Evolutionary conservation across 495 filamentous ascomycete species (phyloP), one percentile per base, ranked within the genome.

Genomic region (Parachaetomium inaequale): DNA sequence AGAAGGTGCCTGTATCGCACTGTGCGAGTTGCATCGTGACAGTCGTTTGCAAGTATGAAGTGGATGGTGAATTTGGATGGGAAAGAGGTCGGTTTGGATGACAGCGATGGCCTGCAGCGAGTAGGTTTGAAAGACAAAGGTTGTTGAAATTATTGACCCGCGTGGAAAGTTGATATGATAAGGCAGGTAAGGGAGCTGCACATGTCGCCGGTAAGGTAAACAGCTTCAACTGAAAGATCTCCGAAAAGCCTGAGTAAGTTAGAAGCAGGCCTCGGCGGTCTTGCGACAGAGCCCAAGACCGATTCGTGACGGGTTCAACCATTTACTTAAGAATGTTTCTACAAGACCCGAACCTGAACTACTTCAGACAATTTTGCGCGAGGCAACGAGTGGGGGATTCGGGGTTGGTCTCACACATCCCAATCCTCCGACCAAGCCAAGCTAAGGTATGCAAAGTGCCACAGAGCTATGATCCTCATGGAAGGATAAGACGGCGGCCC

Each of bases 371-470:
- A 21, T 26, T 43, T 46, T 56, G 36, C n/a, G 23, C 0, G 17
- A 54, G 23, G 12, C 8, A 45, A 21, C 38, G 25, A 12, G 19
- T 8, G 19, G 38, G 15, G 54, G 36, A n/a, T 32, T 40, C 26
- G 49, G 53, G 25, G 10, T 31, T 29, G 53, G 15, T 56, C 36
- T 43, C 53, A 56, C 36, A 31, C 14, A 56, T 56, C 54, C 54
- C 54, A 55, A 21, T 40, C 36, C 36, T 40, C 36, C 40, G 38
- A n/a, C 23, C n/a, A 23, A 25, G 29, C 14, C 29, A 58, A 36
- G 55, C 42, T 12, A 21, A 19, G 12, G 25, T 25, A 23, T 26
- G 32, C 10, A 7, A 36, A 12, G 10, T 2, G 17, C 29, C 31
- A 23, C 25, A 52, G 31, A 15, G 54, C 36, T 15, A 62, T 47